Percentiles rank a stretch among this genome's conserved stretches.
phyloP scores from a whole-genome alignment of 768 basidiomycete species.

The Chalciporus pseudorubinellus region DNA sequence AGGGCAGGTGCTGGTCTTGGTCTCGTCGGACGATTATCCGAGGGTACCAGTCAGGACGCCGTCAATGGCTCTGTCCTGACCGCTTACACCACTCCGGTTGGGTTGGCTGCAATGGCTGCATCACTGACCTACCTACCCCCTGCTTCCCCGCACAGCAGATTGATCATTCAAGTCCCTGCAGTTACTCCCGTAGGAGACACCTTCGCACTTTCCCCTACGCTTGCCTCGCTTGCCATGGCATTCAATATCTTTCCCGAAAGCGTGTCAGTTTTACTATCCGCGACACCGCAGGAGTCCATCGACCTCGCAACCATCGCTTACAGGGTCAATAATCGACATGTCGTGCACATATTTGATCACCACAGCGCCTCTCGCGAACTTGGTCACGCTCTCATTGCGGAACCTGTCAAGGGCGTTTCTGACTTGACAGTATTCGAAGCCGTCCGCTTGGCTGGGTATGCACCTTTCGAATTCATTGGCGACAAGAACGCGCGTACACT shows the following conservation, averaged over 20 bases:
- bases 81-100: slow-evolving; percentile 80
- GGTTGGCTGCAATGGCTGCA: slow-evolving; percentile 79
- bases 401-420: slow-evolving; percentile 32
- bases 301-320: slow-evolving; percentile 80
- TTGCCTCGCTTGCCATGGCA: slow-evolving; percentile 62
- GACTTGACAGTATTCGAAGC: slow-evolving; percentile 43
- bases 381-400: slow-evolving; percentile 48
- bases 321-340: slow-evolving; percentile 60
- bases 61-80: slow-evolving; percentile 61
- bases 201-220: slow-evolving; percentile 73
- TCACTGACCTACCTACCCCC: slow-evolving; percentile 71
- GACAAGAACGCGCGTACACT: slow-evolving; percentile 60
- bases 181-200: slow-evolving; percentile 63
- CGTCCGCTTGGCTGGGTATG: slow-evolving; percentile 58
- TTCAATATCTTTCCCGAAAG: slow-evolving; percentile 61
- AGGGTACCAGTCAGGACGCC: slow-evolving; percentile 71
- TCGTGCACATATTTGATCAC: slow-evolving; percentile 91
- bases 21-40: slow-evolving; percentile 75
- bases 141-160: slow-evolving; percentile 57
- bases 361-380: slow-evolving; percentile 75
- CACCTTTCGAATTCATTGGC: slow-evolving; percentile 76
- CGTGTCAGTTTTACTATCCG: slow-evolving; percentile 74
- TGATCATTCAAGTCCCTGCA: slow-evolving; percentile 82
- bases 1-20: slow-evolving; percentile 80
- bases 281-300: slow-evolving; percentile 78